These are phyloP conservation scores for Metarhizium anisopliae DNA, from an alignment of 2,329 filamentous ascomycete species.

Conservation along the genomic window DNA sequence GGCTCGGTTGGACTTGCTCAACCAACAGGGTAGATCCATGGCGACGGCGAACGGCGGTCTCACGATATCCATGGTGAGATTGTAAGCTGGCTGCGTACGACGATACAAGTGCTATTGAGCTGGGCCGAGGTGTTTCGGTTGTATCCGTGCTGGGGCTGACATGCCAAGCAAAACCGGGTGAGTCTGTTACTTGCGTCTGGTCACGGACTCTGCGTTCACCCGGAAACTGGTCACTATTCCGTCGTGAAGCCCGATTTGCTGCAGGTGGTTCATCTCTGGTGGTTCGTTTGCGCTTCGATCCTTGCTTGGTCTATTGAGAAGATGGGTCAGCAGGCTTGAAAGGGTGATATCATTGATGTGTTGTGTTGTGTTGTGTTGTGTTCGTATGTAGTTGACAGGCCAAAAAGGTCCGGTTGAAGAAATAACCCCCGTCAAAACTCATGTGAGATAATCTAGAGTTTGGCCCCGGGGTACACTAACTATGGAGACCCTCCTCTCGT, in stretches of 20 bases:
- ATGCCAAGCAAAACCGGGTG: not conserved
- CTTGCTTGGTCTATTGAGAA: not conserved
- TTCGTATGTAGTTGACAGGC: not conserved
- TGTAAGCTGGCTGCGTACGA: constrained; percentile 1
- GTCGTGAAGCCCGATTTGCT: not conserved
- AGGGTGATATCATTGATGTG: not conserved
- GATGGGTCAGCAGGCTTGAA: not conserved
- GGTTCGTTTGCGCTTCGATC: constrained; percentile 4
- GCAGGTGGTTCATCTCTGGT: not conserved
- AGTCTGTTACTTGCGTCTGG: not conserved
- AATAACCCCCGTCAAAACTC: not conserved
- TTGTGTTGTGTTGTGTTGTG: not conserved
- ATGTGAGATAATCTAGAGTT: not conserved
- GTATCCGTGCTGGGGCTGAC: constrained; percentile 2
- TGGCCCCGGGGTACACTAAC: not conserved
- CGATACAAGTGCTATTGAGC: not conserved
- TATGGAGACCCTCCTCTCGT: not conserved
- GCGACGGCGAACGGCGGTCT: not conserved
- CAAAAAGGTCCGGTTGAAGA: not conserved
- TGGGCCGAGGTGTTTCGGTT: constrained; percentile 3
- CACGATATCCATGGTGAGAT: constrained; percentile 1
- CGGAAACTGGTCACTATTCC: not conserved
- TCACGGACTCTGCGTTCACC: not conserved
- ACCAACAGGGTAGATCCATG: not conserved
- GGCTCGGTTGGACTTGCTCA: not conserved